Evolutionary conservation across 2,329 filamentous ascomycete genomes (phyloP), one percentile per base, ranked within the genome.

Genomic region (Fusarium graminum): DNA sequence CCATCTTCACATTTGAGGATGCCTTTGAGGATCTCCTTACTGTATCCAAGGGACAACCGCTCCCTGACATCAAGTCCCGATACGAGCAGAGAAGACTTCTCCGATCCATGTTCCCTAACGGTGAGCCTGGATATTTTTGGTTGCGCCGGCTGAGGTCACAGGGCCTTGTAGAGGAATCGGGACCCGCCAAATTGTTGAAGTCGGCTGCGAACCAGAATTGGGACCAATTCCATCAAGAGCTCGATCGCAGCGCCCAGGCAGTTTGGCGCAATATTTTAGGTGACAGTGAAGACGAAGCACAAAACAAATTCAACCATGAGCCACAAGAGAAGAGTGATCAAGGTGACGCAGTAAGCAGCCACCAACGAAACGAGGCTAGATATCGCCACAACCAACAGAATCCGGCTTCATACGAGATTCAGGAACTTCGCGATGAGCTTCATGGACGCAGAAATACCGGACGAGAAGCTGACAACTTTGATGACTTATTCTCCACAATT

Each of bases 1-100:
- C 69, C 38, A 68, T 77, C 32, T 85, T 86, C 68, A 84, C 82
- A 10, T 88, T 86, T 65, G 78, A 82, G 30, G 85, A 87, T 65
- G 85, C 85, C 44, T 87, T 87, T 62, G 85, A 88, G 68, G 85
- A 88, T 63, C 80, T 88, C 16, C 76, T 88, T 13, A 76, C 77
- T n/a, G 79, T 80, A 17, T 80, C 79, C n/a, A 78, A 80, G 14
- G 80, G 80, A 6, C 75, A 77, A 8, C 72, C 75, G 4, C 73
- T 86, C 19, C 77, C 78, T 6, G 77, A 82, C 19, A 79, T 84
- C 22, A 64, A 67, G 13, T 72, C 68, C 3, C 74, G 75, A 42
- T 73, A 78, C 52, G 70, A 77, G 32, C 76, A 79, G 63, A 75
- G 77, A 45, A 75, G 71, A 57, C 73, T 80, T 13, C 70, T 81